Evolutionary conservation across 805 yeast genomes (phyloP).

Genomic region (Starmera caribaea): DNA sequence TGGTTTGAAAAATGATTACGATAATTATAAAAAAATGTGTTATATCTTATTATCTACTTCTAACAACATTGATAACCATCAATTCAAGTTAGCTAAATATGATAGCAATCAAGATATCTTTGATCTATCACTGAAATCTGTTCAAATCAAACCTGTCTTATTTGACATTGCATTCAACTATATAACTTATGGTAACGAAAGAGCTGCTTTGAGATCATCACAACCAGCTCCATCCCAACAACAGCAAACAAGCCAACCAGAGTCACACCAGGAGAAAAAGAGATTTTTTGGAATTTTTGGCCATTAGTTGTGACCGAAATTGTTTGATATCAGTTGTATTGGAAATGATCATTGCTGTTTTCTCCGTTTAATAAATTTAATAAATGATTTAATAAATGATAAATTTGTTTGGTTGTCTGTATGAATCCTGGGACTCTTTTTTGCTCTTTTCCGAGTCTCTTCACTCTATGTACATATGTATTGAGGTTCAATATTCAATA

Average conservation of each 20-base stretch:
- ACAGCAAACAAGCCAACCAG: conserved; percentile 1
- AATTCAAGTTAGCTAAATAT: conserved; percentile 17
- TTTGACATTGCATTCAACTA: conserved; percentile 88
- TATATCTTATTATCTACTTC: conserved; percentile 35
- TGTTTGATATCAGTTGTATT: too few species aligned
- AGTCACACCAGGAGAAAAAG: conserved; percentile 35
- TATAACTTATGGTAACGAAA: conserved; percentile 37
- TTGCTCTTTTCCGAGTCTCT: too few species aligned
- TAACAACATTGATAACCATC: conserved; percentile 8
- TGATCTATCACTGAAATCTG: conserved; percentile 30
- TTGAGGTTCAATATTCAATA: too few species aligned
- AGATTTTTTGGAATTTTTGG: conserved; percentile 75
- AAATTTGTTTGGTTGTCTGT: too few species aligned
- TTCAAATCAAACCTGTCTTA: conserved; percentile 77
- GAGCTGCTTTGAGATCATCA: conserved; percentile 10
- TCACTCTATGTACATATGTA: too few species aligned
- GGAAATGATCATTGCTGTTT: too few species aligned
- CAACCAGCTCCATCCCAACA: conserved; percentile 4
- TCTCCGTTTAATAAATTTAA: too few species aligned
- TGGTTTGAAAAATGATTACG: conserved; percentile 13
- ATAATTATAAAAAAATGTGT: conserved; percentile 15
- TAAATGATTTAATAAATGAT: too few species aligned
- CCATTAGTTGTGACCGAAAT: conserved; percentile 21
- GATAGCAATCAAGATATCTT: conserved; percentile 16
- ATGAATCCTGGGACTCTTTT: too few species aligned